Base-by-base conservation (phyloP, 2,329 filamentous ascomycete species). In the Cladophialophora psammophila region DNA sequence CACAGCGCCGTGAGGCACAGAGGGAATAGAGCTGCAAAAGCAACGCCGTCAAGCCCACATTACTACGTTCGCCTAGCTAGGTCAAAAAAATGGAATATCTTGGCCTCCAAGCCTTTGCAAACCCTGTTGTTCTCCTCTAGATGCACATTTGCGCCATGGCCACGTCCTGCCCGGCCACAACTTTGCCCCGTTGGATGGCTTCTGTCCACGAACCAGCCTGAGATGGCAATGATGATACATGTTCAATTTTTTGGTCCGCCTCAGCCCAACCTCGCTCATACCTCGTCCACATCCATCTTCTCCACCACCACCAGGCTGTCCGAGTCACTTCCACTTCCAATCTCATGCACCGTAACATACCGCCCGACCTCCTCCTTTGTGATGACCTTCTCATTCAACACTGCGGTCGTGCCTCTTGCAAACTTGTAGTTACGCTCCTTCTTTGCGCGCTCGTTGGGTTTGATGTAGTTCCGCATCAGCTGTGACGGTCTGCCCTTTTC, bases 361-460 rank as follows among this genome's bases (percentile, higher is more conserved):
- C 96, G 94, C 79, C 91, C 91, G 75, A 99, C 91, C 76, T 99
- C 93, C 79, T 94, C 91, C 84, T 92, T 95, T 76, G 87, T 93
- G 79, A 98, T 96, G 73, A 98, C 87, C 86, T 96, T 97, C 85
- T 99, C 92, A 80, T 97, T 95, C 77, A 99, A 84, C 71, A 95
- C 92, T 9, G 94, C 94, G 9, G 96, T 99, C n/a, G 95, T 98
- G 64, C 95, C 95, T 78, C 89, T 88, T 73, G 86, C 84, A 84
- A 97, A 99, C 75, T 88, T 87, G 85, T 99, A 99, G 83, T 93
- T 95, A 83, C 93, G 89, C 80, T 95, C 87, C 87, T 99, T 99
- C 79, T 91, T 86, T 74, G 88, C 91, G 78, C 96, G 89, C 84
- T 93, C 89, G 81, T 99, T 99, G 66, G 95, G 95, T 79, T 87